Evolutionary conservation across 2,329 filamentous ascomycete genomes (phyloP).

Genomic region (Venturia oleaginea): DNA sequence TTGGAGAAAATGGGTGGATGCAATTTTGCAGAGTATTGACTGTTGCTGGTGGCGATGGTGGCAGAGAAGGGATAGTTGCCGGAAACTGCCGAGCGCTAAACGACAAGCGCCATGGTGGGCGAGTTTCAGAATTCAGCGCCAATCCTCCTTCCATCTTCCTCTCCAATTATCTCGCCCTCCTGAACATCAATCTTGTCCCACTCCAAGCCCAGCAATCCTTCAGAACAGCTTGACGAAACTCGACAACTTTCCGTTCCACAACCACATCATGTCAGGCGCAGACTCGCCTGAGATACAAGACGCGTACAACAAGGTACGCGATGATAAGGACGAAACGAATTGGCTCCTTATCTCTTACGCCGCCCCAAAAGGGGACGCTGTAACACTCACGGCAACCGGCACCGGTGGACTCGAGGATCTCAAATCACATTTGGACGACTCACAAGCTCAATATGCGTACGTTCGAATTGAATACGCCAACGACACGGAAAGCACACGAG

Average conservation of each 20-base stretch:
- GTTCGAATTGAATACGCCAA: constrained; percentile 60
- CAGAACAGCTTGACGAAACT: background rate
- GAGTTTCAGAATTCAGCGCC: background rate
- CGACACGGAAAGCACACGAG: constrained; percentile 57
- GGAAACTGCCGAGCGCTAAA: background rate
- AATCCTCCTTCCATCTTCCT: background rate
- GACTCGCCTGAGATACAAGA: constrained; percentile 46
- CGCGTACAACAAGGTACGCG: constrained; percentile 59
- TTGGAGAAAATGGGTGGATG: background rate
- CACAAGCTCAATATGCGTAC: constrained; percentile 58
- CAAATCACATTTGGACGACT: constrained; percentile 45
- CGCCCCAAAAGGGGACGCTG: constrained; percentile 45
- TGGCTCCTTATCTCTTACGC: constrained; percentile 60
- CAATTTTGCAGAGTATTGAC: background rate
- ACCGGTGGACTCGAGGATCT: constrained; percentile 53
- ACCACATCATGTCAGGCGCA: constrained; percentile 1
- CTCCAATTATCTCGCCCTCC: background rate
- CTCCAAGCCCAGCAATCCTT: background rate
- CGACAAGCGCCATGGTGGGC: background rate
- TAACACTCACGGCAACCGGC: constrained; percentile 49
- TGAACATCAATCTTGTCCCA: background rate
- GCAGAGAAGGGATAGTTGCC: background rate
- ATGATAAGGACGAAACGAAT: constrained; percentile 56
- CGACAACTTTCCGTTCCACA: background rate
- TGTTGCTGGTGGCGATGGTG: no score